Percentiles rank a stretch among this genome's conserved stretches.
These are phyloP conservation scores for Closterium sp. DNA, from an alignment of 139 green algal species.

Conservation along the genomic window DNA sequence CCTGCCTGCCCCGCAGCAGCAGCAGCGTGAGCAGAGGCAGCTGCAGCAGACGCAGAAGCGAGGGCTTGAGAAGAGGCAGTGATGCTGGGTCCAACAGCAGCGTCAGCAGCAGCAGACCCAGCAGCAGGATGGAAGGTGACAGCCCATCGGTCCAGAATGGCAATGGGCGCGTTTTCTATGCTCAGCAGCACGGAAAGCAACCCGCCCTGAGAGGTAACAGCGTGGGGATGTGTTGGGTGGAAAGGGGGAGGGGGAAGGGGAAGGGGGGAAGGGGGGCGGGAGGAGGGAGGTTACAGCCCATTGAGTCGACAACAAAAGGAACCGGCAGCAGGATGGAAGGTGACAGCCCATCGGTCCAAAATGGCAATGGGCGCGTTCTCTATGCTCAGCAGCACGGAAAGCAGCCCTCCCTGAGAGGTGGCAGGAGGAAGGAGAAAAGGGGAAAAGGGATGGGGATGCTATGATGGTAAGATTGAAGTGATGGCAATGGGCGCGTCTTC, in stretches of 20 bases:
- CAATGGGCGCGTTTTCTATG: conserved; percentile 58
- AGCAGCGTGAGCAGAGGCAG: not conserved
- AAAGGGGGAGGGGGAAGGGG: too few relatives aligned
- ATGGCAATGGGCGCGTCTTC: too few relatives aligned
- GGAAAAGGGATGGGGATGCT: not conserved
- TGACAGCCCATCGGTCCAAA: conserved; percentile 69
- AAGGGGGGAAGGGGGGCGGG: not conserved
- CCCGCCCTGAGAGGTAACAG: not conserved
- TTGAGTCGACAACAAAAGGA: too few relatives aligned
- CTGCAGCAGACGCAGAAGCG: not conserved
- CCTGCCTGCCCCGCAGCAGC: not conserved
- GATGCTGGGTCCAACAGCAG: too few relatives aligned
- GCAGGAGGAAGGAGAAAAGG: not conserved
- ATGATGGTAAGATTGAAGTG: too few relatives aligned
- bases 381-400: conserved; percentile 63
- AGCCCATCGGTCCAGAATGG: conserved; percentile 71
- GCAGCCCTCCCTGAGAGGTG: not conserved
- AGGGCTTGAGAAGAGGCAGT: not conserved
- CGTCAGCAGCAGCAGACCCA: not conserved
- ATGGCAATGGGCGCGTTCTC: conserved; percentile 53
- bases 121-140: conserved; percentile 33
- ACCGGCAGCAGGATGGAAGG: too few relatives aligned
- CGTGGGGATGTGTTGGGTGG: not conserved
- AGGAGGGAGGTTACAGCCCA: not conserved
- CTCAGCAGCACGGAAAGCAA: conserved; percentile 58